Evolutionary conservation across 305 asterid genomes (phyloP).

Genomic region (Fraxinus platypoda): DNA sequence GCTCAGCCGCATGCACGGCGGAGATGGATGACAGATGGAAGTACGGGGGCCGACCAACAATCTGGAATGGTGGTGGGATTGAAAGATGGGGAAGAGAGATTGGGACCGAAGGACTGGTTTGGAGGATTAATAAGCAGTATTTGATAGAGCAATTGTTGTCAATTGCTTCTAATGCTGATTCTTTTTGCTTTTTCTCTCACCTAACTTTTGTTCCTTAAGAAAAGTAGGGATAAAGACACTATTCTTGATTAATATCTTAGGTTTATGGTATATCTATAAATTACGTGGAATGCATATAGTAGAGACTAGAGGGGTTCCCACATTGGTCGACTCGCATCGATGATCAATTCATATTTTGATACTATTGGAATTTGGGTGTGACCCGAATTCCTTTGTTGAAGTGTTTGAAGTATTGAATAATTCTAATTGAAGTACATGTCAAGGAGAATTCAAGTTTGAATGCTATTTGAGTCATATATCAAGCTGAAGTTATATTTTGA

Average conservation of each 20-base stretch:
- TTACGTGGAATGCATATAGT: not conserved
- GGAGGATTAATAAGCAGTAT: constrained; percentile 48
- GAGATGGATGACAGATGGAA: constrained; percentile 47
- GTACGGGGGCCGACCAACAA: constrained; percentile 20
- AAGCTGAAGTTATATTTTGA: too few species aligned
- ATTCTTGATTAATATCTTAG: not conserved
- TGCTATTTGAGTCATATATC: too few species aligned
- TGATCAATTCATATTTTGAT: too few species aligned
- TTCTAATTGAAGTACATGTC: too few species aligned
- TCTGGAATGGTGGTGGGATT: constrained; percentile 4
- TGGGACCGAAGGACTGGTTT: constrained; percentile 43
- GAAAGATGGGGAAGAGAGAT: constrained; percentile 30
- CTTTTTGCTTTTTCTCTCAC: not conserved
- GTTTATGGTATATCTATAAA: not conserved
- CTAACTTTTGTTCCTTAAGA: not conserved
- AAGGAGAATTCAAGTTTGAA: too few species aligned
- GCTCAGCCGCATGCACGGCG: constrained; percentile 72
- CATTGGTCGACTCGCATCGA: not conserved
- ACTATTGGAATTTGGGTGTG: too few species aligned
- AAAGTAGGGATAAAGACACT: not conserved
- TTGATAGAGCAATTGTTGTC: constrained; percentile 52
- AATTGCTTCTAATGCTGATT: not conserved
- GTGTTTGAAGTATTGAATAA: too few species aligned
- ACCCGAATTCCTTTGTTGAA: too few species aligned
- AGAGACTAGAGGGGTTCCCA: not conserved